Conservation (phyloP, 2,329 filamentous ascomycete genomes). For the Aspergillus glaucus region DNA sequence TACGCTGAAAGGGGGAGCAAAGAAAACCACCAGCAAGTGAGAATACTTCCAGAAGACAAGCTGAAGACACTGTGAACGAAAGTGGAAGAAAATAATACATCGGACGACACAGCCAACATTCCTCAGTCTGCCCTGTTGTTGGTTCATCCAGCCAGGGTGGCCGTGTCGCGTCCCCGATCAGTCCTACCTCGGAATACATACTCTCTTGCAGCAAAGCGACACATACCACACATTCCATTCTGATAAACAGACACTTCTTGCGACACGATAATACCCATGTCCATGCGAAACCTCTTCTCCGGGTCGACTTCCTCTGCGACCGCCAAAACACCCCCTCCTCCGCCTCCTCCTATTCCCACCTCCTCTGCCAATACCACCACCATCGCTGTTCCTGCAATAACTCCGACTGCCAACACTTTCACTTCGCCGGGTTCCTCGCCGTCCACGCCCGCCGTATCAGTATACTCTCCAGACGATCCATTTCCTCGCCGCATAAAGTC, state of each 20-base stretch:
- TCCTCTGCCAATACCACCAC: slow-evolving; percentile 20
- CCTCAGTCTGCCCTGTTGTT: slow-evolving; percentile 6
- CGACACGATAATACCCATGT: slow-evolving; percentile 13
- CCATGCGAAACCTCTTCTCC: slow-evolving; percentile 34
- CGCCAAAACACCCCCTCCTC: slow-evolving; percentile 3
- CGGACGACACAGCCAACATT: slow-evolving; percentile 1
- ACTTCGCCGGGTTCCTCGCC: slow-evolving; percentile 22
- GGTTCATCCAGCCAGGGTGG: slow-evolving; percentile 13
- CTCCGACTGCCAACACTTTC: slow-evolving; percentile 8
- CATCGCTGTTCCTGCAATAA: neutral
- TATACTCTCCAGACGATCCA: slow-evolving; percentile 23
- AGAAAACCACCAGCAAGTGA: neutral
- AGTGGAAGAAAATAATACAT: too few species aligned
- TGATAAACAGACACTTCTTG: slow-evolving; percentile 6
- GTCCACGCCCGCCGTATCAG: slow-evolving; percentile 21
- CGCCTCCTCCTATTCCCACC: slow-evolving; percentile 17
- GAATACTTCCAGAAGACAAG: neutral
- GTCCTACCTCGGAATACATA: too few species aligned
- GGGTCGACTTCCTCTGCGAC: slow-evolving; percentile 24
- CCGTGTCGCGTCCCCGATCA: slow-evolving; percentile 8
- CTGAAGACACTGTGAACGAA: neutral
- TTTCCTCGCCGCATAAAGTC: slow-evolving; percentile 28
- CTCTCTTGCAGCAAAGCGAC: neutral
- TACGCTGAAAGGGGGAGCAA: neutral
- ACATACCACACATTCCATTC: slow-evolving; percentile 4